Base-by-base conservation (phyloP, 208 protist genomes). In the Trypanosoma brucei region DNA sequence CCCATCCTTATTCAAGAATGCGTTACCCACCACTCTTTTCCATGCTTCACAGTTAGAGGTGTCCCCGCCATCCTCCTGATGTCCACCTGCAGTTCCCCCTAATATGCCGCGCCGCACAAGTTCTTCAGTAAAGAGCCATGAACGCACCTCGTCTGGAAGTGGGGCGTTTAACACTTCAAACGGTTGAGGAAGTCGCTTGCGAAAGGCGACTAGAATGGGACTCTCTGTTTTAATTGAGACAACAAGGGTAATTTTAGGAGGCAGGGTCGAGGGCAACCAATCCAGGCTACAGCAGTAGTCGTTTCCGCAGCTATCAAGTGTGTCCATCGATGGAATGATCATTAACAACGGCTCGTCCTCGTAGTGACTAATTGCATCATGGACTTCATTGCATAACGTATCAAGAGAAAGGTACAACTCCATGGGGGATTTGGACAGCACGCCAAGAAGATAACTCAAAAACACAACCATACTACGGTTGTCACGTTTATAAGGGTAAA, bases 171-270 rank as follows among this genome's bases (percentile, higher is more conserved):
- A 74, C 38, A 76, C 77, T 63, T 92, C 88, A 62, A 83, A 89
- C n/a, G 88, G 88, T 65, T 92, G 85, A 13, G 85, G 88, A 44
- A 77, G 61, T 51, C 85, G 84, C 60, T 80, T 75, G 49, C 88
- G 80, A 61, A 92, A 63, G 35, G 75, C 42, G n/a, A 70, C 54
- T 39, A 94, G 81, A n/a, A 86, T 56, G 42, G 76, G 79, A 59
- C 81, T 83, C 31, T 85, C 79, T 3, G 83, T 92, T 58, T 86
- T 71, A 42, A 92, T 45, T 0, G 83, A 81, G 11, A 91, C 56
- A 44, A 91, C 75, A 49, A 92, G 58, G 51, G 70, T 78, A 2
- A 94, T 69, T 42, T 56, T 55, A 11, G 54, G 55, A 2, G 88
- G 81, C 33, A 94, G 75, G 63, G 61, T 83, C 51, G 75, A 56